Base-by-base conservation (phyloP, 2,329 filamentous ascomycete genomes). In the Phyllosticta ampelicida region DNA sequence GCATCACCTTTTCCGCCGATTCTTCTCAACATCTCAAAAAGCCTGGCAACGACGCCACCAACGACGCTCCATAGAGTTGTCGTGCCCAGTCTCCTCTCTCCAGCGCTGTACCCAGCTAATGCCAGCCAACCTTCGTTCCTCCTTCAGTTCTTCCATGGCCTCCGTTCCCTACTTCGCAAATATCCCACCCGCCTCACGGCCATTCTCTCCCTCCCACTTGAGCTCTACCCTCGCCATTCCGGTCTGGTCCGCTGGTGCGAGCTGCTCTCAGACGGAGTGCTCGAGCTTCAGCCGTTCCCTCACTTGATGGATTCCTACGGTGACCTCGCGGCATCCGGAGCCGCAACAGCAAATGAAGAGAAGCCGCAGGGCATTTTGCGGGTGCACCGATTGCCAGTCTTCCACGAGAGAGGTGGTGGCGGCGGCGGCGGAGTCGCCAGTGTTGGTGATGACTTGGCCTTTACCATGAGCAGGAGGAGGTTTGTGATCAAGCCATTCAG, bases 401-500 rank as follows among this genome's bases (percentile, higher is more conserved):
- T 89, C 63, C 89, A 95, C 60, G 92, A 97, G 69, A 89, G 88
- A 63, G 92, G 94, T 1, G 92, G 94, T 1, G 90, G 90, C 1
- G 90, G 89, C 13, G 86, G 84, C 9, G 78, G 81, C 48, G 82
- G 82, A 60, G 84, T 71, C 1, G 74, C 75, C 26, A 74, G 84
- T 62, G 80, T 86, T 56, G 85, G 88, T 21, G 89, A 95, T 67
- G 90, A 96, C 72, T 81, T 96, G 72, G 90, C 90, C 4, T 99
- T 99, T 71, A 91, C 85, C 61, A 74, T 99, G 55, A 96, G 90
- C 70, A 80, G 89, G 65, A 85, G 82, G 65, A 91, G 89, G 55
- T 84, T 99, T 63, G 81, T 89, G 48, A 90, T 99, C 62, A 88
- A 86, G 65, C 90, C 90, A 0, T 96, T 90, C 72, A 94, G 87